phyloP scores from a whole-genome alignment of 169 alveolate species.

The Plasmodium knowlesi region DNA sequence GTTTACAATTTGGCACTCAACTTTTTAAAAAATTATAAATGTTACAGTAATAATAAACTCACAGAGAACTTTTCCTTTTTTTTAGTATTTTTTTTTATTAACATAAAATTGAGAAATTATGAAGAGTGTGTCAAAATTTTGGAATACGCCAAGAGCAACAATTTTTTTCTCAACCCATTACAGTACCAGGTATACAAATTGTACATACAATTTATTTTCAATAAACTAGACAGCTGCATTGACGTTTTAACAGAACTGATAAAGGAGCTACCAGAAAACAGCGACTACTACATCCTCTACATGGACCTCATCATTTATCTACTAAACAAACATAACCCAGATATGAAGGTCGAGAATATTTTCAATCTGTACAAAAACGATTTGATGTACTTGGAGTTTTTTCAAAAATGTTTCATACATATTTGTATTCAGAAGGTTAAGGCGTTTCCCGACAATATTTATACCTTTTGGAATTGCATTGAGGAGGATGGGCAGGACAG shows the following conservation, averaged over 20 bases:
- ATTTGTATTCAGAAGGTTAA: neutral
- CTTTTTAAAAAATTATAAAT: slow-evolving; percentile 47
- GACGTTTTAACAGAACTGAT: neutral
- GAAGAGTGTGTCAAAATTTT: slow-evolving; percentile 34
- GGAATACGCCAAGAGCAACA: slow-evolving; percentile 38
- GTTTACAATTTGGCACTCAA: slow-evolving; percentile 37
- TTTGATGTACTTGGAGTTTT: slow-evolving; percentile 62
- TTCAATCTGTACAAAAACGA: slow-evolving; percentile 32
- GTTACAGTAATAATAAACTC: slow-evolving; percentile 21
- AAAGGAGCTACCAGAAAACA: slow-evolving; percentile 40
- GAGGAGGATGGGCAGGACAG: neutral
- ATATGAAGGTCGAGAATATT: neutral
- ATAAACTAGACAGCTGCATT: neutral
- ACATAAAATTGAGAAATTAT: slow-evolving; percentile 56
- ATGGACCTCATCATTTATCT: slow-evolving; percentile 39
- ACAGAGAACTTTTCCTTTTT: slow-evolving; percentile 60
- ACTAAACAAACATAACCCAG: neutral
- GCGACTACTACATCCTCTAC: slow-evolving; percentile 40
- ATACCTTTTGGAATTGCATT: slow-evolving; percentile 10
- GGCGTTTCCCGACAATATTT: slow-evolving; percentile 10
- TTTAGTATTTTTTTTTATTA: slow-evolving; percentile 32
- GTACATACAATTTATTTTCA: slow-evolving; percentile 22
- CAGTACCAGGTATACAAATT: slow-evolving; percentile 43
- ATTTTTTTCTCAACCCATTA: slow-evolving; percentile 39
- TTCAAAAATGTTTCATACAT: slow-evolving; percentile 35